Conservation (phyloP, 2,329 filamentous ascomycete species). For the Clonostachys solani region DNA sequence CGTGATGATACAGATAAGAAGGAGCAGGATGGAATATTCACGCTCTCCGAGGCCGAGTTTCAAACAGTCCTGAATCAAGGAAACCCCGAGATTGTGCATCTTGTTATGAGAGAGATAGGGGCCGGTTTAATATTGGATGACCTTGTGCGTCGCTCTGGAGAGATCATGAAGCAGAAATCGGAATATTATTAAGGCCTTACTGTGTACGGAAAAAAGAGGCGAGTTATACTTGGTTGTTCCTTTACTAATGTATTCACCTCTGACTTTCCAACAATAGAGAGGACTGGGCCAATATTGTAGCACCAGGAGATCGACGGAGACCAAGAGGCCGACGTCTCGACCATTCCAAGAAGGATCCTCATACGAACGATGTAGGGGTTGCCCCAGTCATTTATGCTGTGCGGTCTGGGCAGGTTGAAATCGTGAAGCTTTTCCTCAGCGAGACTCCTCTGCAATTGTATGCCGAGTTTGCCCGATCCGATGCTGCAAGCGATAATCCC, state of each 20-base stretch:
- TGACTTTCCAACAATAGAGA: too few species aligned
- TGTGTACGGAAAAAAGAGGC: constrained; percentile 68
- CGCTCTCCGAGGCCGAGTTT: constrained; percentile 36
- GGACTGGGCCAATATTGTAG: not conserved
- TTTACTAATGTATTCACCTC: not conserved
- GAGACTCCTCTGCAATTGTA: constrained; percentile 66
- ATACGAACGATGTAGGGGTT: constrained; percentile 32
- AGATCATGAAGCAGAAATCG: constrained; percentile 60
- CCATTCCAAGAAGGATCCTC: constrained; percentile 42
- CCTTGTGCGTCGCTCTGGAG: constrained; percentile 60
- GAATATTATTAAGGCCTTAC: constrained; percentile 73
- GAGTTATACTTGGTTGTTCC: not conserved
- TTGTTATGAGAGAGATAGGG: constrained; percentile 62
- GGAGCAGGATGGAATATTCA: constrained; percentile 25
- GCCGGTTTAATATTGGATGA: constrained; percentile 65
- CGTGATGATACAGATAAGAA: constrained; percentile 24
- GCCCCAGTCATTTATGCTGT: constrained; percentile 61
- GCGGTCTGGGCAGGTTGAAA: constrained; percentile 52
- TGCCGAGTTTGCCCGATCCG: constrained; percentile 58
- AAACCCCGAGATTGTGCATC: constrained; percentile 52
- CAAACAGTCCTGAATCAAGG: constrained; percentile 37
- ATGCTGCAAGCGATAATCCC: constrained; percentile 55
- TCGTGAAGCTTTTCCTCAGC: constrained; percentile 73
- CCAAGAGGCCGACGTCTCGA: constrained; percentile 64
- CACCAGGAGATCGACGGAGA: constrained; percentile 5